Conservation (phyloP, 495 filamentous ascomycete species). For the Thozetella sp. region DNA sequence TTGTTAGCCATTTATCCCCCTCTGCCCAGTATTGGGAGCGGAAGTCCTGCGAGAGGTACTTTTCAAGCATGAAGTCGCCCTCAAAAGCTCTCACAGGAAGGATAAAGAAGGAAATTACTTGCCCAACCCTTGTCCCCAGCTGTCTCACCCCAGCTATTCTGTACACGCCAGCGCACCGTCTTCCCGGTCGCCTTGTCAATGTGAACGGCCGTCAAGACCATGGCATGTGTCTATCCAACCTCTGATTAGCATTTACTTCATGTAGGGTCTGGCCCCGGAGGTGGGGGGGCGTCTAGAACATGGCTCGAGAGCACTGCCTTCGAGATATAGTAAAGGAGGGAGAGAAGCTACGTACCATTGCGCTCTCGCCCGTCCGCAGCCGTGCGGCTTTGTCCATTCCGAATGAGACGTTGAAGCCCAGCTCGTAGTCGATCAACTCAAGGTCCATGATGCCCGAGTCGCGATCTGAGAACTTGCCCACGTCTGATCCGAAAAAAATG, state of each 20-base stretch:
- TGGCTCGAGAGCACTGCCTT: too few species aligned
- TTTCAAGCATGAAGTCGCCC: too few species aligned
- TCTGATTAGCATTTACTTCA: not conserved
- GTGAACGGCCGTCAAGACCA: constrained; percentile 79
- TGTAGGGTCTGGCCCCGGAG: not conserved
- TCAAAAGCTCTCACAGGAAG: too few species aligned
- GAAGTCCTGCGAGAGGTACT: not conserved
- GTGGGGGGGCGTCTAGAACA: not conserved
- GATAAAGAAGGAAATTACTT: too few species aligned
- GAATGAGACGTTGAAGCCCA: constrained; percentile 71
- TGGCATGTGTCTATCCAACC: not conserved
- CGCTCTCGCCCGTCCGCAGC: constrained; percentile 71
- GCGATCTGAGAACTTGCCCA: constrained; percentile 75
- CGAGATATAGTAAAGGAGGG: too few species aligned
- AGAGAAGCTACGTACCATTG: constrained; percentile 62
- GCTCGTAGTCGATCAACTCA: constrained; percentile 69
- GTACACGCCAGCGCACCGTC: constrained; percentile 77
- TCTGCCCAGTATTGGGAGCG: too few species aligned
- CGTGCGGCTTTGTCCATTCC: constrained; percentile 74
- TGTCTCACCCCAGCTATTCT: constrained; percentile 77
- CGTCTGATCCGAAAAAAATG: constrained; percentile 87
- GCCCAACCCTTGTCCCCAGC: constrained; percentile 78
- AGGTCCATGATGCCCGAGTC: constrained; percentile 76
- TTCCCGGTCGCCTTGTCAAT: constrained; percentile 60
- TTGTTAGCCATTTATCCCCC: constrained; percentile 19